Base-by-base conservation (phyloP, 116 monocot species). In the Phalaenopsis hybrid region DNA sequence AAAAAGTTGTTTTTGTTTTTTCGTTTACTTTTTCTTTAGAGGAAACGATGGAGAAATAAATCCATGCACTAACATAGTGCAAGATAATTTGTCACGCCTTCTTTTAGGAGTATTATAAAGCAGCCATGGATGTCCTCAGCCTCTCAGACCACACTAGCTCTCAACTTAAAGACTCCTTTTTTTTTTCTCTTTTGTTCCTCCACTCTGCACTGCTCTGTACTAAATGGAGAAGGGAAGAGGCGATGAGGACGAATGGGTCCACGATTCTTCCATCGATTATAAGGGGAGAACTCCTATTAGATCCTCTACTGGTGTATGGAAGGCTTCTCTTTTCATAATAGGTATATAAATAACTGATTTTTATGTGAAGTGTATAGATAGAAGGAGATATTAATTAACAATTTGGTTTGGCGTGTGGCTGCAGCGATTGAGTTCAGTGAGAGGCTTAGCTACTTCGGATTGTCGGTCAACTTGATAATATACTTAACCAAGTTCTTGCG, bases 361-460 rank as follows among this genome's bases (percentile, higher is more conserved):
- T 72, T 8, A 72, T 8, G 11, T 72, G 25, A 85, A 58, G 44
- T 72, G 9, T 1, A 5, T 65, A 5, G 4, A 21, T 65, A n/a
- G 63, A 10, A 34, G 13, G 11, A 51, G 51, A 12, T 51, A 2
- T 11, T 70, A n/a, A n/a, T n/a, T n/a, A n/a, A n/a, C 2, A 8
- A 70, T 72, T 4, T 8, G 33, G 75, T 4, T n/a, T 10, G 43
- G 55, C 48, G 7, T 12, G 11, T 52, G 20, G 18, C 16, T 84
- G 82, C 84, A 96, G 93, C 44, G 48, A 93, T 93, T 13, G 96
- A 96, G 81, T 90, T 96, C 78, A 83, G 92, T 12, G 96, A 96
- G 89, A 93, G 96, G 84, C 57, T 96, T 78, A 88, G 92, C 81
- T 96, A 90, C 84, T 93, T 88, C 44, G 96, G 92, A 9, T 81